These are phyloP conservation scores for Lepidium africanum DNA, from an alignment of 345 rosid species.

Conservation along the genomic window DNA sequence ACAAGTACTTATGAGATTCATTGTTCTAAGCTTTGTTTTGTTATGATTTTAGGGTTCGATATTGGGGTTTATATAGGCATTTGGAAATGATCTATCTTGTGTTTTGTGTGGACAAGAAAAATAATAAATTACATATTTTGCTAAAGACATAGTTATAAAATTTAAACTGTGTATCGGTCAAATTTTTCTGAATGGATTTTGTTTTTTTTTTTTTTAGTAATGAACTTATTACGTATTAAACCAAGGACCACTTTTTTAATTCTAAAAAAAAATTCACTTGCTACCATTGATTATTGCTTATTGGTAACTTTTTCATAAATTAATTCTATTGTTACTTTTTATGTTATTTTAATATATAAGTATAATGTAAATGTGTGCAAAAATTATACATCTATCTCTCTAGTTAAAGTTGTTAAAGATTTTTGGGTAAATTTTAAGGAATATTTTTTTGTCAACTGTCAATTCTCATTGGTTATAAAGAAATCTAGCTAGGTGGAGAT, in stretches of 20 bases:
- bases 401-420: no score
- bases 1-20: not conserved
- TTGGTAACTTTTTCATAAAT: not conserved
- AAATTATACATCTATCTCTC: no score
- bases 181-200: not conserved
- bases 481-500: no score
- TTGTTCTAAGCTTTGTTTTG: not conserved
- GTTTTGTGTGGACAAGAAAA: not conserved
- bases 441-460: no score
- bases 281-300: not conserved
- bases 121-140: not conserved
- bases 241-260: no score
- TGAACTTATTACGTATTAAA: no score
- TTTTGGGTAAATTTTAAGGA: no score
- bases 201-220: not conserved
- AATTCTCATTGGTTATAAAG: no score
- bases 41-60: not conserved
- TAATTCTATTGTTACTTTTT: not conserved
- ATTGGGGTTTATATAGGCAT: slow-evolving; percentile 6
- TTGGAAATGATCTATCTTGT: not conserved
- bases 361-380: not conserved
- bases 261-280: no score
- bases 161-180: not conserved
- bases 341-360: not conserved
- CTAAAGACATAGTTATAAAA: not conserved